Percentiles rank a stretch among this genome's conserved stretches.
Evolutionary conservation across 2,329 filamentous ascomycete species (phyloP).

Genomic region (Pseudopithomyces chartarum): DNA sequence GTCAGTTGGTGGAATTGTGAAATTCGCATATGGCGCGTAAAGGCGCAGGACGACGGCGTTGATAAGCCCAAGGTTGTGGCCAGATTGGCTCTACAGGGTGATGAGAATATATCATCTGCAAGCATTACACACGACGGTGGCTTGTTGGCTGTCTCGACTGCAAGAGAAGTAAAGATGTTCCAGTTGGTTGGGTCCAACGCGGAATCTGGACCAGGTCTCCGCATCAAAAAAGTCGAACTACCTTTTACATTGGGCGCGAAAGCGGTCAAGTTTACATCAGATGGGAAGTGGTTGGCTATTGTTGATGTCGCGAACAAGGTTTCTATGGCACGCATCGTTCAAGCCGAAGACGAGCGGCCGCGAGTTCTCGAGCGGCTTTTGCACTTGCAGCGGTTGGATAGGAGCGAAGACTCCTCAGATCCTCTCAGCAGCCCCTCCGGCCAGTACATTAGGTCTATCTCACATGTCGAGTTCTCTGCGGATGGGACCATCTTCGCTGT

Average conservation of each 20-base stretch:
- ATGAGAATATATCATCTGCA: conserved; percentile 81
- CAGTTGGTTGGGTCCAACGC: conserved; percentile 62
- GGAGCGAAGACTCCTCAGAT: conserved; percentile 30
- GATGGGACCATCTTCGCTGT: conserved; percentile 80
- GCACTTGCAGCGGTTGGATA: conserved; percentile 46
- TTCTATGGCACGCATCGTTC: conserved; percentile 53
- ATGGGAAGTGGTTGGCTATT: conserved; percentile 71
- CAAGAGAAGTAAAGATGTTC: conserved; percentile 77
- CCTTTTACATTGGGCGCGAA: conserved; percentile 70
- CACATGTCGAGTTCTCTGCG: conserved; percentile 75
- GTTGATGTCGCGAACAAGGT: conserved; percentile 53
- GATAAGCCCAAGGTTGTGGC: conserved; percentile 51
- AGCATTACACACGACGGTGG: conserved; percentile 73
- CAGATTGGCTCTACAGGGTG: conserved; percentile 56
- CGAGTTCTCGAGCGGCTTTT: conserved; percentile 45
- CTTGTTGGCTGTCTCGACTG: conserved; percentile 76
- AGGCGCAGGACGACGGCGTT: conserved; percentile 51
- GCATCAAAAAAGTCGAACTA: conserved; percentile 72
- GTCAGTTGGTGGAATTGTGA: conserved; percentile 93
- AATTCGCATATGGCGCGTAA: conserved; percentile 78
- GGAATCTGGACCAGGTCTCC: conserved; percentile 63
- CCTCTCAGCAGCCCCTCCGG: conserved; percentile 68
- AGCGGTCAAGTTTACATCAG: conserved; percentile 70
- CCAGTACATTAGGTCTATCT: conserved; percentile 77
- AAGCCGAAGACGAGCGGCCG: conserved; percentile 48